These are phyloP conservation scores for Chalciporus piperatus DNA, from an alignment of 768 basidiomycete genomes.

Conservation along the genomic window DNA sequence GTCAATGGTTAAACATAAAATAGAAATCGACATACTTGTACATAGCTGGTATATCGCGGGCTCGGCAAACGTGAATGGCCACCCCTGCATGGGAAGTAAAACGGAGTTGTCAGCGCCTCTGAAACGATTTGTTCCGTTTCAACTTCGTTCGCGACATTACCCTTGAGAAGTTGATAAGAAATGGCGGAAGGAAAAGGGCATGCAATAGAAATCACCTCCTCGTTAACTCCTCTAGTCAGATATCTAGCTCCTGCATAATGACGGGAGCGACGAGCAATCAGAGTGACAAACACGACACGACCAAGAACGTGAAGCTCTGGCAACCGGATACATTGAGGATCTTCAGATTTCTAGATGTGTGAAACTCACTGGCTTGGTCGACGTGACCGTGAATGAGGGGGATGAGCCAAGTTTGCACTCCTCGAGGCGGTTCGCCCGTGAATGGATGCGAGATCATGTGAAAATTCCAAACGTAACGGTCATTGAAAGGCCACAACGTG, in stretches of 20 bases:
- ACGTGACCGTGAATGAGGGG: constrained; percentile 95
- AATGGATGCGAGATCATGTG: constrained; percentile 78
- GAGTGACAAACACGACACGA: constrained; percentile 84
- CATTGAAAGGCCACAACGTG: constrained; percentile 69
- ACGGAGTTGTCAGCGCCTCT: constrained; percentile 85
- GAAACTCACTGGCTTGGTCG: constrained; percentile 92
- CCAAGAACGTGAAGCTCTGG: constrained; percentile 88
- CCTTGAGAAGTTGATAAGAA: constrained; percentile 45
- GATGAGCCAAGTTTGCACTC: constrained; percentile 78
- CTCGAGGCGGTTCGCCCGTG: constrained; percentile 35
- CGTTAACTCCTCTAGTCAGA: constrained; percentile 90
- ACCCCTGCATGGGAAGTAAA: constrained; percentile 62
- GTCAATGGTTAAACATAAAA: background rate
- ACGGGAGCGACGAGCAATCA: constrained; percentile 93
- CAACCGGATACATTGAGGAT: background rate
- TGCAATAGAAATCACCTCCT: constrained; percentile 52
- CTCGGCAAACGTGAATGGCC: constrained; percentile 54
- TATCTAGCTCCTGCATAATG: constrained; percentile 96
- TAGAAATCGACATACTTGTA: constrained; percentile 55
- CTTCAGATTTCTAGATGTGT: background rate
- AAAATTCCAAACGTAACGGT: constrained; percentile 94
- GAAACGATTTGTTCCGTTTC: constrained; percentile 98
- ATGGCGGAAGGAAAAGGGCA: background rate
- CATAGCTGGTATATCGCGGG: constrained; percentile 92
- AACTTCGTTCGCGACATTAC: constrained; percentile 97